Evolutionary conservation across 495 filamentous ascomycete species (phyloP), one percentile per base, ranked within the genome.

Genomic region (Neurospora sp.): DNA sequence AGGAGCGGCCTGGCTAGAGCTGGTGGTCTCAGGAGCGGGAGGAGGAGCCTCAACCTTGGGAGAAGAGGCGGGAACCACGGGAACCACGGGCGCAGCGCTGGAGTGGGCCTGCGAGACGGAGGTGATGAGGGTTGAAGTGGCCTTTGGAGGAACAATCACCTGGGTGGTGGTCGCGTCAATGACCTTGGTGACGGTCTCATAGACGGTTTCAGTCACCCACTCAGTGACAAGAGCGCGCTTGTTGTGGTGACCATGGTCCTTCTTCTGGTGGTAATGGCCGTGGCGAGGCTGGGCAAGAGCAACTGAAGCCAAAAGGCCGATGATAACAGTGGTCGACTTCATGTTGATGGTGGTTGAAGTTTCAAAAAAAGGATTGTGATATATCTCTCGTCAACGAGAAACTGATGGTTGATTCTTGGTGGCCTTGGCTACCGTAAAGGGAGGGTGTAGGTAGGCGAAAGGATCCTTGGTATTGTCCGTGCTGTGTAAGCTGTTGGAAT

Each of bases 181-280:
- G 69, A 84, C 41, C 74, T 82, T 79, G 42, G 84, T 86, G n/a
- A 84, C 81, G n/a, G 82, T 79, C 76, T 86, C 78, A 76, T 77
- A 81, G 69, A 86, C 82, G 22, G 81, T 85, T 71, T 85, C 84
- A 68, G 78, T 84, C 68, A 85, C 82, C 75, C 82, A 86, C 35
- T 83, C 78, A 11, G 85, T 87, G 70, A 85, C 81, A 48, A 85
- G 74, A 10, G 78, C 81, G 38, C 82, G 82, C 75, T 85, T 83
- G 41, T 81, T 74, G 70, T 84, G 74, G 37, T 70, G 41, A 68
- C 74, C 78, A 18, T 76, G 77, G 40, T 79, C 76, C 48, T 71
- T 74, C 61, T 73, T 70, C 72, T 77, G 81, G 53, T 78, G 80
- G 71, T 80, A 74, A 69, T 82, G 81, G 38, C 77, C 74, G 72